Evolutionary conservation across 495 filamentous ascomycete species (phyloP).

Genomic region (Thozetella sp.): DNA sequence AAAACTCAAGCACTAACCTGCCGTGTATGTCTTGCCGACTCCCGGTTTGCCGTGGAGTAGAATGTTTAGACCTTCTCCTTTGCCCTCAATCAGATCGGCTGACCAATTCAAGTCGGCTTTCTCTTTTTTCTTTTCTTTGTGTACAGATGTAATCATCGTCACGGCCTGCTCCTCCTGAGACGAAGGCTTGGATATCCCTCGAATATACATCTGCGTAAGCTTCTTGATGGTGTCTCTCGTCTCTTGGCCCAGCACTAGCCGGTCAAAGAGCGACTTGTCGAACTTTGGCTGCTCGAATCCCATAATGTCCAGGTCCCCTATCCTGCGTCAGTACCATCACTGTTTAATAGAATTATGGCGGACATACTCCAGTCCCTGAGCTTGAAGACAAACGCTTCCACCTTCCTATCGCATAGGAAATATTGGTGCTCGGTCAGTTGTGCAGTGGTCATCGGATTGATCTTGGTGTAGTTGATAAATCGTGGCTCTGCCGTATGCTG

Average conservation of each 20-base stretch:
- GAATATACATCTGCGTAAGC: slow-evolving; percentile 11
- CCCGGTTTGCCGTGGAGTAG: slow-evolving; percentile 25
- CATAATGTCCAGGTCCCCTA: not conserved
- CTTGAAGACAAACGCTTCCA: not conserved
- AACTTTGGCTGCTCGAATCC: slow-evolving; percentile 17
- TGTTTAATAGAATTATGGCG: not conserved
- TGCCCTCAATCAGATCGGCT: slow-evolving; percentile 26
- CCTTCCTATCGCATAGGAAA: not conserved
- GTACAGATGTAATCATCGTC: not conserved
- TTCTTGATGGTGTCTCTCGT: slow-evolving; percentile 24
- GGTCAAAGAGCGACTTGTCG: slow-evolving; percentile 23
- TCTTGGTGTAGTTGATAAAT: not conserved
- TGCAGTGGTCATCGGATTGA: not conserved
- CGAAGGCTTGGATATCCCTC: not conserved
- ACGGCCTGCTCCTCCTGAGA: not conserved
- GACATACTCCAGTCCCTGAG: not conserved
- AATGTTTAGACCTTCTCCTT: slow-evolving; percentile 26
- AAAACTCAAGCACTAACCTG: not conserved
- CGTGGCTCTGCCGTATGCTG: not conserved
- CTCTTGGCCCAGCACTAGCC: slow-evolving; percentile 24
- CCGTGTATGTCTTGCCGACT: slow-evolving; percentile 12
- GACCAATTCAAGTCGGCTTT: slow-evolving; percentile 22
- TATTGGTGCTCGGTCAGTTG: not conserved
- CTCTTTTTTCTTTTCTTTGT: slow-evolving; percentile 3
- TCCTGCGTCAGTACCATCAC: no score